Evolutionary conservation across 1,284 basidiomycete genomes (phyloP).

Genomic region (Laetiporus sulphureus): DNA sequence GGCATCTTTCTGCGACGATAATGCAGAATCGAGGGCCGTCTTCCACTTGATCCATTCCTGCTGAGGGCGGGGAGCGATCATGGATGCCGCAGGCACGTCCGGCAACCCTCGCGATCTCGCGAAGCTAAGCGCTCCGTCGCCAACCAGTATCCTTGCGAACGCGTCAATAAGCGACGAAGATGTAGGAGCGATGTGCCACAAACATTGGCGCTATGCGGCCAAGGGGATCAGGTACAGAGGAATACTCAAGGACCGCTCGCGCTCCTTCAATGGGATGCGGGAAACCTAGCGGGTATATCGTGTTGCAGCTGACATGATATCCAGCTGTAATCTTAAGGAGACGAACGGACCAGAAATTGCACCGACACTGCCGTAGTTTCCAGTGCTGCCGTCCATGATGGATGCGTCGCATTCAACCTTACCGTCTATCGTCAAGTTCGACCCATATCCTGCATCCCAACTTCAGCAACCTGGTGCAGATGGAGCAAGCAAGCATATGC

Average conservation of each 20-base stretch:
- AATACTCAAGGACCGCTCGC: conserved; percentile 45
- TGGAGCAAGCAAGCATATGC: no score
- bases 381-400: conserved; percentile 50
- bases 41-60: conserved; percentile 62
- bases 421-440: conserved; percentile 65
- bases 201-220: conserved; percentile 66
- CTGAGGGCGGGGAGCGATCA: conserved; percentile 43
- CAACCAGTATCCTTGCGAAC: conserved; percentile 37
- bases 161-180: no score
- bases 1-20: neutral
- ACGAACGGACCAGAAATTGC: conserved; percentile 51
- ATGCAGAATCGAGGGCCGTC: conserved; percentile 8
- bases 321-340: no score
- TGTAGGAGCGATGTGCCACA: conserved; percentile 18
- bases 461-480: no score
- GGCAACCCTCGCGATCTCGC: conserved; percentile 26
- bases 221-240: conserved; percentile 39
- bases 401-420: conserved; percentile 74
- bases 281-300: conserved; percentile 36
- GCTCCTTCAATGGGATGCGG: conserved; percentile 63
- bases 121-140: conserved; percentile 46
- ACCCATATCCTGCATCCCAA: conserved; percentile 69
- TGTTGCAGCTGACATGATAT: neutral
- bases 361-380: conserved; percentile 62
- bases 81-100: conserved; percentile 33